These are phyloP conservation scores for Trichoderma sp. DNA, from an alignment of 2,329 filamentous ascomycete species.

Conservation along the genomic window DNA sequence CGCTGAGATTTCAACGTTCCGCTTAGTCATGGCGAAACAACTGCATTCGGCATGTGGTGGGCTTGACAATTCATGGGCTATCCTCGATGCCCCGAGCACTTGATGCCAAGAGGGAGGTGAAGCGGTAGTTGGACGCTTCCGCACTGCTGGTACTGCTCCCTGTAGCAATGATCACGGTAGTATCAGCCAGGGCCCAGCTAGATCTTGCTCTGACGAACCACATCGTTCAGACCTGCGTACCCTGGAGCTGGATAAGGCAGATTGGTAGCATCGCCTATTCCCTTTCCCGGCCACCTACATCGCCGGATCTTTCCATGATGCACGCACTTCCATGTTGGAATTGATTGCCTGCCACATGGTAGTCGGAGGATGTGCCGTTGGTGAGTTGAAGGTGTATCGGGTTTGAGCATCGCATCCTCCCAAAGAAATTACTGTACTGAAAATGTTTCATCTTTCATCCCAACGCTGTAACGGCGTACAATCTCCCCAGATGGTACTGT, in stretches of 20 bases:
- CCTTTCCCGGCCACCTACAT: neutral
- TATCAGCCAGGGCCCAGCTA: neutral
- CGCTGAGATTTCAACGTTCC: neutral
- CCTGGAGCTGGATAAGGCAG: neutral
- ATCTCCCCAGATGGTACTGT: neutral
- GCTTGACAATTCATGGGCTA: neutral
- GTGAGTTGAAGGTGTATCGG: neutral
- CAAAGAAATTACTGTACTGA: neutral
- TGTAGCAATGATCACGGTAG: neutral
- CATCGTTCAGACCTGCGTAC: neutral
- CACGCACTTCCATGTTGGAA: neutral
- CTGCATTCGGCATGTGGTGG: neutral
- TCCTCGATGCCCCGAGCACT: neutral
- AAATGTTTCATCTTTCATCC: neutral
- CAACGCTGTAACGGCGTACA: neutral
- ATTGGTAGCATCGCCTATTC: neutral
- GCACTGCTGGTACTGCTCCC: neutral
- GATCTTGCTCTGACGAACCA: neutral
- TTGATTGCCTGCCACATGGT: neutral
- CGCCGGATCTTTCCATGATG: neutral
- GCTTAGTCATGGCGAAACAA: neutral
- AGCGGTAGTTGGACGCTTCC: neutral
- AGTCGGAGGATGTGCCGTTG: neutral
- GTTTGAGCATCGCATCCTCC: neutral
- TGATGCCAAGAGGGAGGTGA: neutral